Evolutionary conservation across 345 rosid genomes (phyloP).

Genomic region (Isatis tinctoria): DNA sequence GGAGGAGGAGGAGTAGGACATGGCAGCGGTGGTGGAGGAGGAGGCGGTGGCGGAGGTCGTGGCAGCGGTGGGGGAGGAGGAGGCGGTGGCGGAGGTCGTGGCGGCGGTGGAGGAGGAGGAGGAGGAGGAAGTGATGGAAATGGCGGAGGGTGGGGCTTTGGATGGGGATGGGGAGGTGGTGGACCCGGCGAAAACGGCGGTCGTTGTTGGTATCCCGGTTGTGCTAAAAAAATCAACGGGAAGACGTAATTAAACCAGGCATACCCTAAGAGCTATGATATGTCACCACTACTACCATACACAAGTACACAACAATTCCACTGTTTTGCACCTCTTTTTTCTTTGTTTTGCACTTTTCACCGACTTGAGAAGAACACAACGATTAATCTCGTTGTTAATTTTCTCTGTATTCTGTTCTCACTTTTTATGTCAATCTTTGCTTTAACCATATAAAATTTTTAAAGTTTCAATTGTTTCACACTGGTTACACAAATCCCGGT

Average conservation of each 20-base stretch:
- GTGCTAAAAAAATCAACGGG: constrained; percentile 32
- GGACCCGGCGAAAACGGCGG: constrained; percentile 40
- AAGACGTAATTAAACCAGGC: constrained; percentile 9
- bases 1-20: constrained; percentile 7
- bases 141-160: constrained; percentile 33
- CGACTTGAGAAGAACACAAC: background rate
- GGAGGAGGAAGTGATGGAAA: constrained; percentile 35
- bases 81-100: constrained; percentile 14
- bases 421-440: background rate
- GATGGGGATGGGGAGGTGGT: constrained; percentile 36
- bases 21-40: background rate
- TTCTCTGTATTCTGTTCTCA: background rate
- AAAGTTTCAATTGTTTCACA: background rate
- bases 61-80: background rate
- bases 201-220: constrained; percentile 52
- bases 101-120: constrained; percentile 36
- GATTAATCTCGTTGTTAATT: background rate
- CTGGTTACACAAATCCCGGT: background rate
- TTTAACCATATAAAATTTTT: background rate
- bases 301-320: constrained; percentile 10
- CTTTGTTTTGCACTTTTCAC: constrained; percentile 1
- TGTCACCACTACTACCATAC: constrained; percentile 10
- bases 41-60: constrained; percentile 22
- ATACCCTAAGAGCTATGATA: background rate
- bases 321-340: background rate